These are phyloP conservation scores for Curvularia sp. DNA, from an alignment of 2,329 filamentous ascomycete genomes.

Conservation along the genomic window DNA sequence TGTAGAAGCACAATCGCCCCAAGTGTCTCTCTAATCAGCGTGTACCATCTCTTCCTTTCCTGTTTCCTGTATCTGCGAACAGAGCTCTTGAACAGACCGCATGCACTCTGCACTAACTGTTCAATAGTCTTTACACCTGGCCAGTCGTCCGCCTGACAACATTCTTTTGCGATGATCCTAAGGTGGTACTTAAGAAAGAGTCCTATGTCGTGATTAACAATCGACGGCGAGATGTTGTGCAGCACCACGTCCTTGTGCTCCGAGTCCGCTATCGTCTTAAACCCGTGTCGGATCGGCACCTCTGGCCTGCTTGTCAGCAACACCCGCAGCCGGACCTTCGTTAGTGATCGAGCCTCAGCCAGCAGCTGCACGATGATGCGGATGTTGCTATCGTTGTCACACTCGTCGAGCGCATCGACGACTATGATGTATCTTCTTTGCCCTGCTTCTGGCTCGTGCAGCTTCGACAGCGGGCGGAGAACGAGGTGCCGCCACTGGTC, in stretches of 20 bases:
- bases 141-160: constrained; percentile 14
- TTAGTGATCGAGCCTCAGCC: constrained; percentile 6
- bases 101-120: neutral
- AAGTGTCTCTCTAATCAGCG: neutral
- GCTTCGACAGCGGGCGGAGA: constrained; percentile 17
- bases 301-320: constrained; percentile 31
- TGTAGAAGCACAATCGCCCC: constrained; percentile 8
- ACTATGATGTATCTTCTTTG: constrained; percentile 22
- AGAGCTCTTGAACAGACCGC: neutral
- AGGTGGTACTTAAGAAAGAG: constrained; percentile 24
- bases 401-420: constrained; percentile 46
- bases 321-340: constrained; percentile 17
- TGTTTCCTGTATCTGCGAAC: neutral
- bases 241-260: constrained; percentile 23
- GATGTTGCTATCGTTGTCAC: constrained; percentile 29
- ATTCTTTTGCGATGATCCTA: neutral
- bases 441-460: neutral
- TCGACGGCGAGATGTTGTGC: constrained; percentile 18
- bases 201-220: constrained; percentile 26
- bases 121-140: constrained; percentile 27
- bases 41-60: constrained; percentile 2
- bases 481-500: constrained; percentile 32
- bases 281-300: constrained; percentile 23
- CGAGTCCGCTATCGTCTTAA: constrained; percentile 12
- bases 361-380: constrained; percentile 24